Percentiles rank a stretch among this genome's conserved stretches.
Conservation (phyloP, 176 grass and related monocot genomes). For the Oryza australiensis region DNA sequence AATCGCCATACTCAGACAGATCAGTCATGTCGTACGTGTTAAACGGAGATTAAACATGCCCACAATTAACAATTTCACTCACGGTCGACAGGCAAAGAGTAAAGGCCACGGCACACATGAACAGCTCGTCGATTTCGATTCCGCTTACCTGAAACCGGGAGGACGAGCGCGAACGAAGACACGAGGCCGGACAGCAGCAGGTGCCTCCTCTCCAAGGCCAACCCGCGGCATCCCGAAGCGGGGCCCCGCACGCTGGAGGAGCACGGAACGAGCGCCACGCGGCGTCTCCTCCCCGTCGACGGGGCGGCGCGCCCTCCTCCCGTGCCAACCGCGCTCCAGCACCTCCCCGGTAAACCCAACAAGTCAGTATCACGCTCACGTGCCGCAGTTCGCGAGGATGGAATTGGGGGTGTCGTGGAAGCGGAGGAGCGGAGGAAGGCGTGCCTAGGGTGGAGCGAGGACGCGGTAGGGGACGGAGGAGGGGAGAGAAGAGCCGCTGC, state of each 20-base stretch:
- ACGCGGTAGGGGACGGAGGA: conserved; percentile 7
- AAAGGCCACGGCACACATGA: neutral
- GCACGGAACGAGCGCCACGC: conserved; percentile 36
- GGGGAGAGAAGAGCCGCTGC: conserved; percentile 50
- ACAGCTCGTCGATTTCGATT: neutral
- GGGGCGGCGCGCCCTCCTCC: neutral
- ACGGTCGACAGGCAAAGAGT: neutral
- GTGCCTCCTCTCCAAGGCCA: conserved; percentile 53
- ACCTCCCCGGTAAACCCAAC: neutral
- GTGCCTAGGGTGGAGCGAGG: conserved; percentile 28
- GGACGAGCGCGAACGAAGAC: conserved; percentile 47
- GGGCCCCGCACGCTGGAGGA: conserved; percentile 31
- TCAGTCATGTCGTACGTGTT: neutral
- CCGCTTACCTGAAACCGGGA: conserved; percentile 52
- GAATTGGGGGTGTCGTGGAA: neutral
- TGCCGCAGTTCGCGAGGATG: neutral
- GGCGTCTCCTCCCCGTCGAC: neutral
- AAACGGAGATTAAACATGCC: neutral
- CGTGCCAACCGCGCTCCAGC: neutral
- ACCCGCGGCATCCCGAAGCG: conserved; percentile 4
- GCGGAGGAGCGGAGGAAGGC: neutral
- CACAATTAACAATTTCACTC: neutral
- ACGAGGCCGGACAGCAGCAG: conserved; percentile 63
- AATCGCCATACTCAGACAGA: neutral
- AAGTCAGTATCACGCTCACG: neutral